Evolutionary conservation across 352 stramenopile species (phyloP).

Genomic region (Globisporangium paddicum): DNA sequence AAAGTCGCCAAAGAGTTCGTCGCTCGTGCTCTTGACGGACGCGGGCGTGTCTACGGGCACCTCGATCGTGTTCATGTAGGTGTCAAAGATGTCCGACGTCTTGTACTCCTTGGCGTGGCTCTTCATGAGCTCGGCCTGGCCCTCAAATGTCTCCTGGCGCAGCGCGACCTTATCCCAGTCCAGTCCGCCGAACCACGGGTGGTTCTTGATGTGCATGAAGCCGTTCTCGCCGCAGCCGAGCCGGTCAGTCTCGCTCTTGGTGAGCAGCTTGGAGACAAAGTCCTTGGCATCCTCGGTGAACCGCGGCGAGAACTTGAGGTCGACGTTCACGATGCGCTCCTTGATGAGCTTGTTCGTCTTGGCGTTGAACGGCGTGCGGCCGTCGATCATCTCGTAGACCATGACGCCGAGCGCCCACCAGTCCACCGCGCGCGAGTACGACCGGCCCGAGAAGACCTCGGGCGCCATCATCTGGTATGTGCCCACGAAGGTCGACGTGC

Average conservation of each 20-base stretch:
- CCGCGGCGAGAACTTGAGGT: constrained; percentile 75
- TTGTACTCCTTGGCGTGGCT: constrained; percentile 77
- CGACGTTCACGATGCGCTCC: constrained; percentile 79
- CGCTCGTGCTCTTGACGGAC: constrained; percentile 65
- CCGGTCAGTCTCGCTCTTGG: constrained; percentile 89
- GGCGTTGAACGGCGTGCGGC: constrained; percentile 82
- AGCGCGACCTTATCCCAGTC: constrained; percentile 79
- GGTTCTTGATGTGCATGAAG: constrained; percentile 83
- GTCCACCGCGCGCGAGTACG: constrained; percentile 86
- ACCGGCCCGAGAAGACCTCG: constrained; percentile 84
- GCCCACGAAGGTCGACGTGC: constrained; percentile 88
- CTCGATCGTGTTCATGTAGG: constrained; percentile 85
- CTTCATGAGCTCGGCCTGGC: constrained; percentile 75
- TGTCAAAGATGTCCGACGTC: constrained; percentile 80
- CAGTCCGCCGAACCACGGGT: constrained; percentile 86
- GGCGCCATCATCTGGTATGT: constrained; percentile 93
- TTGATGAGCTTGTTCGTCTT: constrained; percentile 86
- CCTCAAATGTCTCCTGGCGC: constrained; percentile 57
- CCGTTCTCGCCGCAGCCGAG: constrained; percentile 90
- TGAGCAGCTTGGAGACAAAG: constrained; percentile 88
- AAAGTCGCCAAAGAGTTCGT: constrained; percentile 79
- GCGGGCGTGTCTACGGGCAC: constrained; percentile 79
- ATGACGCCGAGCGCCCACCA: constrained; percentile 88
- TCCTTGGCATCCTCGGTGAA: constrained; percentile 83
- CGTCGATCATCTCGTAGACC: constrained; percentile 89